phyloP scores from a whole-genome alignment of 257 asterid species.

The Solanum commersonii region DNA sequence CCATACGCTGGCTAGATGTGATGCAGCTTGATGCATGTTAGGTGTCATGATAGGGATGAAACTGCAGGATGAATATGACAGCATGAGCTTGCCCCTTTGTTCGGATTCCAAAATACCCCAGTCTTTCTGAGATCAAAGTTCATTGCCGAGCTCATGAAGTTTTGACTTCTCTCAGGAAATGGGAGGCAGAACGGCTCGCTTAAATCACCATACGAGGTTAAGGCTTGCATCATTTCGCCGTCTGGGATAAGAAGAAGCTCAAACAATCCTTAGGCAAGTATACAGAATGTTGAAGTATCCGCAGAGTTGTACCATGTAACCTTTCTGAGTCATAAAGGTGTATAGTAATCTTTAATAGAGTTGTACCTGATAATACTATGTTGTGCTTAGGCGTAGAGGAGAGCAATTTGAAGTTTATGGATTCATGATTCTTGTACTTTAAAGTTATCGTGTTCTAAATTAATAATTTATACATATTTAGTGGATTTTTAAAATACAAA shows the following conservation, averaged over 20 bases:
- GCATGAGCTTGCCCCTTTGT: neutral
- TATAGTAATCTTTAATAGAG: neutral
- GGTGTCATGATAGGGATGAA: neutral
- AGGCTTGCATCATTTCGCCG: neutral
- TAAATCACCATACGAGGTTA: neutral
- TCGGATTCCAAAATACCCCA: neutral
- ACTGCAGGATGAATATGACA: neutral
- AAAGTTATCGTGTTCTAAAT: neutral
- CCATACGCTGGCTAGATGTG: neutral
- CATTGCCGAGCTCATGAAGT: neutral
- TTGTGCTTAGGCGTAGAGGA: neutral
- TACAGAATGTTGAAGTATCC: neutral
- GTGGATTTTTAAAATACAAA: neutral
- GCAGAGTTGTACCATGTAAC: neutral
- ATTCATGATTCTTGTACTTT: neutral
- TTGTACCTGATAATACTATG: neutral
- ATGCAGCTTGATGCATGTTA: neutral
- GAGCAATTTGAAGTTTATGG: neutral
- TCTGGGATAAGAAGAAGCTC: neutral
- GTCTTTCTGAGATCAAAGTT: neutral
- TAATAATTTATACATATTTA: neutral
- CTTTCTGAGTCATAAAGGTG: neutral
- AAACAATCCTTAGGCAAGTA: neutral
- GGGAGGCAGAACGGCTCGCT: neutral
- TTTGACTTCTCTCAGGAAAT: neutral